A percentile compares a stretch with the other conserved stretches of the same genome.
Evolutionary conservation across 441 rosid species (phyloP).

Genomic region (Eugenia klotzschiana): DNA sequence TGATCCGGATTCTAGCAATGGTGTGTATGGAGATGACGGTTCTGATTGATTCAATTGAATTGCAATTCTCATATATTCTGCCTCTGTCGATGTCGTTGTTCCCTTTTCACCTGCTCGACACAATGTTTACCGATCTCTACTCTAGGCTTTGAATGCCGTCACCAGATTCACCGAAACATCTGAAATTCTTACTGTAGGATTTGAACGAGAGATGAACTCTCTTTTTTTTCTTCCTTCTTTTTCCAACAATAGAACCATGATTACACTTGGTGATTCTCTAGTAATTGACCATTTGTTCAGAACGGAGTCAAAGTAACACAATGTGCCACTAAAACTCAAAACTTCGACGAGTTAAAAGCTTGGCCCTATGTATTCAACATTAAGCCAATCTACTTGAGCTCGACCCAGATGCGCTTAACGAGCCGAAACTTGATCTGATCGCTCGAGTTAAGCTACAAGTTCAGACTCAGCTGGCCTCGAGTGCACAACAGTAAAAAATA

Average conservation of each 20-base stretch:
- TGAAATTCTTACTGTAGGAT: neutral
- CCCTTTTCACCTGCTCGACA: neutral
- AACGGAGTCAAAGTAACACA: too few species aligned
- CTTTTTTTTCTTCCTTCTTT: too few species aligned
- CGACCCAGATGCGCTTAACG: too few species aligned
- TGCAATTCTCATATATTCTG: neutral
- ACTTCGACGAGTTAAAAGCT: too few species aligned
- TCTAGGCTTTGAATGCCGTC: neutral
- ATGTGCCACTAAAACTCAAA: too few species aligned
- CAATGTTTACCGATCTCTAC: neutral
- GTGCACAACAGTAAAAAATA: too few species aligned
- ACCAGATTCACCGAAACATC: neutral
- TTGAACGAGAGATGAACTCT: neutral
- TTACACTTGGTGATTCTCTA: neutral
- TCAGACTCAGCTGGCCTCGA: too few species aligned
- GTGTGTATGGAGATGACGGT: conserved; percentile 30
- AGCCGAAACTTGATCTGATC: too few species aligned
- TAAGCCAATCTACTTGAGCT: too few species aligned
- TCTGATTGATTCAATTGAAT: conserved; percentile 24
- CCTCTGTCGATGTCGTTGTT: neutral
- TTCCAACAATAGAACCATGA: neutral
- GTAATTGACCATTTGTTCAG: neutral
- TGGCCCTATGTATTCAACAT: too few species aligned
- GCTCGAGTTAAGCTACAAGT: too few species aligned
- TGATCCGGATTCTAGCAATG: conserved; percentile 39